Evolutionary conservation across 306 rosid species (phyloP).

Genomic region (Comarum palustre): DNA sequence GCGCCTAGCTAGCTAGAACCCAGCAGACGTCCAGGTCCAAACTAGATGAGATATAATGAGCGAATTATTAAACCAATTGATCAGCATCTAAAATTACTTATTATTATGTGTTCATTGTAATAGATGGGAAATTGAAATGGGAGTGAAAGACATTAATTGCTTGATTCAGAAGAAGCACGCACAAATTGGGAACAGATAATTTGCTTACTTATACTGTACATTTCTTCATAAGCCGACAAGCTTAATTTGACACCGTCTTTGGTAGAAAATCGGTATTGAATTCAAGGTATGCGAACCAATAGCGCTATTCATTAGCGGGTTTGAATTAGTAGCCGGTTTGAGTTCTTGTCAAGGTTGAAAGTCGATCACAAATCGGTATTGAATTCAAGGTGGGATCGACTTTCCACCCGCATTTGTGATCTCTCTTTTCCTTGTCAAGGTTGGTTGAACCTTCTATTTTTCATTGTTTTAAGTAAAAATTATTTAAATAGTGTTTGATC

Average conservation of each 20-base stretch:
- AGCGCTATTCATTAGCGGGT: conserved; percentile 32
- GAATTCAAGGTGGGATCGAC: no score
- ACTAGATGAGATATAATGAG: neutral
- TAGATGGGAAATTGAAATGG: neutral
- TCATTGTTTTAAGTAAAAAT: no score
- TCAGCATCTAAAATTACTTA: neutral
- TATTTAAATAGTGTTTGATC: no score
- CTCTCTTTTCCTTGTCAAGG: neutral
- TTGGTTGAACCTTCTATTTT: no score
- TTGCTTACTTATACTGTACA: neutral
- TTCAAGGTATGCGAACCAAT: neutral
- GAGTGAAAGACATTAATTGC: neutral
- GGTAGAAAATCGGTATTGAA: conserved; percentile 2
- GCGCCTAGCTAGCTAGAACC: neutral
- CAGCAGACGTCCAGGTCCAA: neutral
- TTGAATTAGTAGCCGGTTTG: no score
- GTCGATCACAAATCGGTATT: no score
- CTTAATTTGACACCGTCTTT: neutral
- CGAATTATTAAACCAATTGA: neutral
- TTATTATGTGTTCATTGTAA: neutral
- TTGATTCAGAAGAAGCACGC: neutral
- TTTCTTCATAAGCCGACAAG: neutral
- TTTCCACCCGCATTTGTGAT: neutral
- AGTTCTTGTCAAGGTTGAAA: no score
- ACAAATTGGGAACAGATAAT: neutral